A percentile compares a stretch with the other conserved stretches of the same genome.
phyloP scores from a whole-genome alignment of 192 early-diverging fungal genomes.

The Gonapodya prolifera region DNA sequence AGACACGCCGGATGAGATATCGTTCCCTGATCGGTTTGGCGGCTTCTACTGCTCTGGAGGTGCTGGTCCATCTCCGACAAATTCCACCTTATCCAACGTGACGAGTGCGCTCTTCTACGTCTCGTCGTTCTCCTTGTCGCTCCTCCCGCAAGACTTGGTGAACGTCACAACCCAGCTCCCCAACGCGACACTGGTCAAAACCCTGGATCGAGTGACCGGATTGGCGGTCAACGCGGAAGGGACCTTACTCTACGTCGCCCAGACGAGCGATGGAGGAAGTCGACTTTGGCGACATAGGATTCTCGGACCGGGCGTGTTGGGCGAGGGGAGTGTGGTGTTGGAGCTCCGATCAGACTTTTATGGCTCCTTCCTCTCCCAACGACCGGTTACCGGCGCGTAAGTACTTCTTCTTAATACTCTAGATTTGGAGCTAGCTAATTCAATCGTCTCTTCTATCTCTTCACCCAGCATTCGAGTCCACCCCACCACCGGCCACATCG shows the following conservation, averaged over 20 bases:
- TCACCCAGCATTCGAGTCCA: neutral
- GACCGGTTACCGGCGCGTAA: neutral
- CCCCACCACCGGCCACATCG: neutral
- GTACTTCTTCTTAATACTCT: too few species aligned
- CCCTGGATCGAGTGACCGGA: neutral
- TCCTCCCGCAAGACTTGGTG: neutral
- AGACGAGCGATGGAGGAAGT: neutral
- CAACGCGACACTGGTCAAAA: neutral
- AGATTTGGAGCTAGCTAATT: neutral
- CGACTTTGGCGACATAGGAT: neutral
- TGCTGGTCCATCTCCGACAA: neutral
- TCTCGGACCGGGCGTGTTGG: neutral
- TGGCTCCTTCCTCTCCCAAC: neutral
- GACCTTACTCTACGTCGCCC: neutral
- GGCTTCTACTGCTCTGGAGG: neutral
- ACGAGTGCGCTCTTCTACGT: neutral
- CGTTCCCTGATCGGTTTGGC: neutral
- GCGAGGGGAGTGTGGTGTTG: neutral
- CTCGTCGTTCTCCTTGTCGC: neutral
- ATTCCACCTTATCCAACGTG: neutral
- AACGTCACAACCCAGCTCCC: neutral
- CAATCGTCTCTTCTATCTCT: neutral
- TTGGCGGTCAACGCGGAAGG: neutral
- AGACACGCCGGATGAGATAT: neutral
- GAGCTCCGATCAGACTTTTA: neutral